phyloP scores from a whole-genome alignment of 305 asterid genomes.

The Withania somnifera region DNA sequence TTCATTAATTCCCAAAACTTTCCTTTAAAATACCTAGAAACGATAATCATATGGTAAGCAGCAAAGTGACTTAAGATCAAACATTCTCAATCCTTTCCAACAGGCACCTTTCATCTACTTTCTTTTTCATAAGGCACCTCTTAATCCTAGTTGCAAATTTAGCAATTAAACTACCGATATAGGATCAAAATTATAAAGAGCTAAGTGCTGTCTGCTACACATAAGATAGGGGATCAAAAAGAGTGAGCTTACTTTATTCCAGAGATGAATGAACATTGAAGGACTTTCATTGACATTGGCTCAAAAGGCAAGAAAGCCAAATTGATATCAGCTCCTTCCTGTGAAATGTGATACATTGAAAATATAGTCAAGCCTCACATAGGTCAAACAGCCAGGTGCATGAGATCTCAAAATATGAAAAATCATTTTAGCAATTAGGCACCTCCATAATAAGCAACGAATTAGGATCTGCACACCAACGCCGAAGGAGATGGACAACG shows the following conservation, averaged over 20 bases:
- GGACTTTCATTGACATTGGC: constrained; percentile 71
- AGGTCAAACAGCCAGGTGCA: not conserved
- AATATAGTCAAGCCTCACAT: not conserved
- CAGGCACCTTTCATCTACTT: not conserved
- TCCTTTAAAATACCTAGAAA: not conserved
- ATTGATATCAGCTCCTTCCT: constrained; percentile 58
- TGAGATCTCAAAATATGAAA: not conserved
- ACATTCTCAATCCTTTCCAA: not conserved
- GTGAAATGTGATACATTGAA: constrained; percentile 5
- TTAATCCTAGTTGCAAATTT: not conserved
- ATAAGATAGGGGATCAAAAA: constrained; percentile 1
- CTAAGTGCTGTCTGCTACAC: not conserved
- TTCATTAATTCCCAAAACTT: not conserved
- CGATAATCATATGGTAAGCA: not conserved
- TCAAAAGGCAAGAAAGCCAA: constrained; percentile 61
- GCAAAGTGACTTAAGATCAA: not conserved
- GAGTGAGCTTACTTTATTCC: constrained; percentile 49
- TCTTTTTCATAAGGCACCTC: not conserved
- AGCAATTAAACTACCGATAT: not conserved
- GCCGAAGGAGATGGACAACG: constrained; percentile 60
- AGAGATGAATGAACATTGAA: constrained; percentile 69
- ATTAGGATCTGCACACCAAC: constrained; percentile 61
- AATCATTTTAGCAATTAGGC: not conserved
- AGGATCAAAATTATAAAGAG: not conserved
- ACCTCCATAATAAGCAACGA: constrained; percentile 86